phyloP scores from a whole-genome alignment of 441 rosid species.

The Pelargonium citronellum region DNA sequence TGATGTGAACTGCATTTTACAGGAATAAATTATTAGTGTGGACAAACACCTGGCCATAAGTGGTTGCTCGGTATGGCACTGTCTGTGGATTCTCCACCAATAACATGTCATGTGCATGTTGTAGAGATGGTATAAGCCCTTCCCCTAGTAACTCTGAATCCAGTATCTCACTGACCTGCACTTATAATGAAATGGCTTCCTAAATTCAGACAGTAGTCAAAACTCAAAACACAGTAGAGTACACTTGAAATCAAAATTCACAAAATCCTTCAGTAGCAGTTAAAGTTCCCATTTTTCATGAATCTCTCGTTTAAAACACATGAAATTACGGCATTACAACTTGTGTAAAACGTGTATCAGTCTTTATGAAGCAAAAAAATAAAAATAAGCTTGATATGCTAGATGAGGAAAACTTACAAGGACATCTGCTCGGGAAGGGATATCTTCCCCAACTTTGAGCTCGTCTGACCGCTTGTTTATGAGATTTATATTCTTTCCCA shows the following conservation, averaged over 20 bases:
- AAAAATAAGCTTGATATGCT: slow-evolving; percentile 5
- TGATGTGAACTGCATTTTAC: neutral
- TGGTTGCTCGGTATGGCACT: slow-evolving; percentile 80
- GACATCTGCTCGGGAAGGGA: slow-evolving; percentile 67
- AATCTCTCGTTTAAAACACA: neutral
- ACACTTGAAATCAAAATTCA: slow-evolving; percentile 14
- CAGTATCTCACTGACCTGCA: slow-evolving; percentile 89
- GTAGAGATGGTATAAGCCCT: slow-evolving; percentile 90
- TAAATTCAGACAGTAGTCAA: neutral
- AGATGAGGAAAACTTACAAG: slow-evolving; percentile 47
- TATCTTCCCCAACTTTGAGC: slow-evolving; percentile 54
- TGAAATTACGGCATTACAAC: neutral
- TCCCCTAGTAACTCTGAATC: slow-evolving; percentile 94
- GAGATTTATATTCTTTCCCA: slow-evolving; percentile 48
- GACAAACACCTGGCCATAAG: slow-evolving; percentile 72
- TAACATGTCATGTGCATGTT: slow-evolving; percentile 80
- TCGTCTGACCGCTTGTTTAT: slow-evolving; percentile 86
- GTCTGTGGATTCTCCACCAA: slow-evolving; percentile 71
- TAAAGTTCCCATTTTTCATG: neutral
- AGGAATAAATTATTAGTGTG: neutral
- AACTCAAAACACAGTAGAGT: neutral
- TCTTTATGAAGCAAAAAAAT: neutral
- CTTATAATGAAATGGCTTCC: slow-evolving; percentile 2
- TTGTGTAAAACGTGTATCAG: neutral
- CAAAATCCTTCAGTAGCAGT: neutral